These are phyloP conservation scores for Talaromyces borbonicus DNA, from an alignment of 495 filamentous ascomycete genomes.

Conservation along the genomic window DNA sequence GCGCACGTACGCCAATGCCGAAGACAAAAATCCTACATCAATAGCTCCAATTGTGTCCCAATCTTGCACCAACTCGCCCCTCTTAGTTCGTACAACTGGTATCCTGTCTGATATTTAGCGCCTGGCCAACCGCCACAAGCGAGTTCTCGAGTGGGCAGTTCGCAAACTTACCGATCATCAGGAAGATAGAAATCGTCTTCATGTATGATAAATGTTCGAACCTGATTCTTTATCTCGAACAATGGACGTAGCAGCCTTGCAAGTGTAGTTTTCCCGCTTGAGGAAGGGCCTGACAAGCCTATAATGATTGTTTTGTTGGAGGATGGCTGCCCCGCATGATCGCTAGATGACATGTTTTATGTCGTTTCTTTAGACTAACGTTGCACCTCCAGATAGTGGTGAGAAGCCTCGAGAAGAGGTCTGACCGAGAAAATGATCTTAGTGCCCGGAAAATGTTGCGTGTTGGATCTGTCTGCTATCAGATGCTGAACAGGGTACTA, in stretches of 20 bases:
- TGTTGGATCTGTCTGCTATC: too few species aligned
- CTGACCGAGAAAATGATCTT: too few species aligned
- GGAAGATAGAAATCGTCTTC: slow-evolving; percentile 87
- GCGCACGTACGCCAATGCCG: slow-evolving; percentile 53
- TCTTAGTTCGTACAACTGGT: slow-evolving; percentile 35
- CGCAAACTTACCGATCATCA: slow-evolving; percentile 48
- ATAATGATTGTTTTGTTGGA: slow-evolving; percentile 42
- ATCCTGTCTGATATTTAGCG: slow-evolving; percentile 24
- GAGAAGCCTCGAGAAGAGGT: too few species aligned
- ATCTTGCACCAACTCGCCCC: slow-evolving; percentile 51
- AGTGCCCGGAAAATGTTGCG: too few species aligned
- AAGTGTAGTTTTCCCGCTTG: slow-evolving; percentile 72
- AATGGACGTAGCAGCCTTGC: slow-evolving; percentile 63
- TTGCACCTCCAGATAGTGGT: background rate
- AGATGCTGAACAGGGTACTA: too few species aligned
- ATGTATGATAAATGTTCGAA: slow-evolving; percentile 65
- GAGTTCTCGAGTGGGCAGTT: background rate
- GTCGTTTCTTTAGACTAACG: background rate
- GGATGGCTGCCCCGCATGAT: background rate
- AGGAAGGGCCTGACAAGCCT: slow-evolving; percentile 66
- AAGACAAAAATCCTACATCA: slow-evolving; percentile 51
- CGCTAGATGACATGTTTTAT: background rate
- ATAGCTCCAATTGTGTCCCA: slow-evolving; percentile 80
- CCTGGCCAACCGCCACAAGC: too few species aligned
- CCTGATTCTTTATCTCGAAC: slow-evolving; percentile 30